Base-by-base conservation (phyloP, 225 moss, liverwort and hornwort species). In the Asterella californica region DNA sequence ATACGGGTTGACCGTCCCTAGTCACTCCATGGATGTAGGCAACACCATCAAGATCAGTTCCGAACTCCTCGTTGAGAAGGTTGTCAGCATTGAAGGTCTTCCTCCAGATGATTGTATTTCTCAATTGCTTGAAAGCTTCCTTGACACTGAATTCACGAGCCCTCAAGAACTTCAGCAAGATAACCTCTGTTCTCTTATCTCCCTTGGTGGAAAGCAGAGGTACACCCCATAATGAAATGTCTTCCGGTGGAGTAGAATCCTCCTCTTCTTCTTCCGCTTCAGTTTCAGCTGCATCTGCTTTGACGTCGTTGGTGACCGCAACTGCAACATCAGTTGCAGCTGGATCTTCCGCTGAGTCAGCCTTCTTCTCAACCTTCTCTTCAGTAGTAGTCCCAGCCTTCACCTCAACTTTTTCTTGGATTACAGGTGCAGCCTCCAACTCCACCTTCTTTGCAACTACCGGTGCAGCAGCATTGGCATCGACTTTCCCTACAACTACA, bases 221-320 rank as follows among this genome's bases (percentile, higher is more conserved):
- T 6, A 89, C 89, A 50, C 87, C 89, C 89, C 89, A 89, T 62
- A 89, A 46, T 15, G 81, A 32, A 6, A 89, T 81, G 55, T 89
- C 89, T 67, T 89, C 89, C 0, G 85, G 70, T n/a, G 83, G 80
- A 32, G 82, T 82, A 24, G 60, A 54, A 75, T 85, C 87, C 76
- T 85, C 87, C 8, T 55, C 48, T 53, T 85, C 85, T 32, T 81
- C 81, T 54, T 83, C 85, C 7, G 64, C 79, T 33, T 38, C 70
- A 15, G 46, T 36, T 24, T 70, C 24, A 61, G n/a, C 71, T 10
- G n/a, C 17, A 24, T 38, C 71, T 53, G 21, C 75, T 55, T 30
- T 53, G 10, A n/a, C n/a, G 12, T 17, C 49, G 5, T 74, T n/a
- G 1, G 49, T 11, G 12, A 34, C 54, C 15, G 24, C 22, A 34